These are phyloP conservation scores for Cercospora sp. DNA, from an alignment of 2,329 filamentous ascomycete genomes.

Conservation along the genomic window DNA sequence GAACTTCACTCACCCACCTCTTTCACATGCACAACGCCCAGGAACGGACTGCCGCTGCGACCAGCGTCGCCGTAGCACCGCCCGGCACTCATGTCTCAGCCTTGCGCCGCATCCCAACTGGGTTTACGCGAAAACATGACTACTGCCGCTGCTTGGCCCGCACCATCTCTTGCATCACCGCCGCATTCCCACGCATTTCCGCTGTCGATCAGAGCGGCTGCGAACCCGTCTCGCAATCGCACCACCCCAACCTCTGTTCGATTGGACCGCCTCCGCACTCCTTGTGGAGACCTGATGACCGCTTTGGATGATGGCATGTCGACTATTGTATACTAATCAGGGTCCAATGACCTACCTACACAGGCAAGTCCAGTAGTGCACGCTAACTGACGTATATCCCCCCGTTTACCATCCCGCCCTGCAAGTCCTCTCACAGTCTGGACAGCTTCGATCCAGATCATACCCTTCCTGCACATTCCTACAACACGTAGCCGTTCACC, in stretches of 20 bases:
- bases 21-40: not conserved
- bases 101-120: not conserved
- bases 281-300: constrained; percentile 12
- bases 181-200: not conserved
- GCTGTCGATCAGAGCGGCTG: not conserved
- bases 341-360: constrained; percentile 12
- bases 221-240: not conserved
- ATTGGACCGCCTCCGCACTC: not conserved
- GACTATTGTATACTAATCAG: constrained; percentile 4
- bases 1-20: not conserved
- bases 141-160: not conserved
- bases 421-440: not conserved
- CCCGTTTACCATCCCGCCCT: not conserved
- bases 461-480: not conserved
- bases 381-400: not conserved
- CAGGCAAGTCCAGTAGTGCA: not conserved
- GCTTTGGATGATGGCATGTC: not conserved
- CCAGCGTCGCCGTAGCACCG: not conserved
- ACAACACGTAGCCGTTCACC: constrained; percentile 1
- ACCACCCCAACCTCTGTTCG: not conserved
- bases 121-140: not conserved
- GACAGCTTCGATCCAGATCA: not conserved
- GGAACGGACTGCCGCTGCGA: not conserved
- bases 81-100: not conserved
- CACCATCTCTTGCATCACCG: not conserved